Evolutionary conservation across 768 basidiomycete genomes (phyloP), one percentile per base, ranked within the genome.

Genomic region (Kwoniella sp.): DNA sequence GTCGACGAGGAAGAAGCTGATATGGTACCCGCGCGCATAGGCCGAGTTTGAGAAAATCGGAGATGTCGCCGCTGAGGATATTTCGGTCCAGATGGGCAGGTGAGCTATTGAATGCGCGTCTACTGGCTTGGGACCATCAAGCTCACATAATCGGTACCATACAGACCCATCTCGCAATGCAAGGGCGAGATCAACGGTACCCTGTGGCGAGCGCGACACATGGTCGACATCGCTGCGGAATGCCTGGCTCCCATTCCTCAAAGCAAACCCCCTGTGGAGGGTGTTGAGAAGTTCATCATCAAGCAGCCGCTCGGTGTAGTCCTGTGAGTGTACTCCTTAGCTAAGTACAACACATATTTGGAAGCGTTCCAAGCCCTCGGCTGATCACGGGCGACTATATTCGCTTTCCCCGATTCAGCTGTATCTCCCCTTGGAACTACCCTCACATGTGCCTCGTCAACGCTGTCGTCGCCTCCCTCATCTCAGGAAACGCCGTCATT

Each of bases 401-500:
- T n/a, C 0, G 6, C n/a, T n/a, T n/a, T n/a, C n/a, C n/a, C n/a
- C n/a, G n/a, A n/a, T 13, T 33, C 22, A 76, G 74, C 49, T 86
- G 93, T 53, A 88, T 98, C 67, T 87, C 90, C 0, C 91, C 93
- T 1, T 96, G 92, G 93, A 95, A 95, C 78, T 95, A 85, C 80
- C 93, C 93, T 0, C 93, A 92, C 81, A 87, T 98, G 30, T 88
- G 88, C 36, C 86, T 91, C 37, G 85, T 97, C 79, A 99, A 99
- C 80, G 88, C 91, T 2, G 87, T 98, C 55, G 85, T 99, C 24
- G 96, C 96, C 1, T 91, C 92, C 0, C 83, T 99, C 67, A 83
- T 98, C 27, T 87, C 94, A 5, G 84, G 96, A 29, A 98, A 99
- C 77, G 81, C 90, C 0, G 90, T 97, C 12, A 78, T 99, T 49